Percentiles rank a stretch among this genome's conserved stretches.
Evolutionary conservation across 257 asterid genomes (phyloP).

Genomic region (Penstemon newberryi): DNA sequence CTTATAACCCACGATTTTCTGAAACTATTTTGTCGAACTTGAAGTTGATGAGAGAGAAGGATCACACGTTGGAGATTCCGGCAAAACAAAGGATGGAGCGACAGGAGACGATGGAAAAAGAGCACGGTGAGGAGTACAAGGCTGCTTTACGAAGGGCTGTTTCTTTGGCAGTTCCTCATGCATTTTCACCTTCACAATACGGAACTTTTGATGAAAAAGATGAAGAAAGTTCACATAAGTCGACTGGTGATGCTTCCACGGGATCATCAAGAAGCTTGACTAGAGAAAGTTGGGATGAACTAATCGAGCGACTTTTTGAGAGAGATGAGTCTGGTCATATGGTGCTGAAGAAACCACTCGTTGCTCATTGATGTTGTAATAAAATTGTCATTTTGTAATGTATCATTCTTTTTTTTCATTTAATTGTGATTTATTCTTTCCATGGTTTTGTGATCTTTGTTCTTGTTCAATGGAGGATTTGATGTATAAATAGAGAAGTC

Average conservation of each 20-base stretch:
- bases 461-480: background rate
- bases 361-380: slow-evolving; percentile 25
- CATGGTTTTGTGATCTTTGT: background rate
- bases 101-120: slow-evolving; percentile 61
- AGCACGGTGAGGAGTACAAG: slow-evolving; percentile 59
- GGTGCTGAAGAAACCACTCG: slow-evolving; percentile 46
- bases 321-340: slow-evolving; percentile 64
- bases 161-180: slow-evolving; percentile 66
- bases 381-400: background rate
- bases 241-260: slow-evolving; percentile 40
- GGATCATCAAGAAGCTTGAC: slow-evolving; percentile 49
- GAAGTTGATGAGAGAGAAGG: slow-evolving; percentile 61
- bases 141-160: slow-evolving; percentile 80
- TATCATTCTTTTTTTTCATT: slow-evolving; percentile 26
- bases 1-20: background rate
- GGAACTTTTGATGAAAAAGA: slow-evolving; percentile 63
- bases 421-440: slow-evolving; percentile 24
- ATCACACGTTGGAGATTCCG: slow-evolving; percentile 54
- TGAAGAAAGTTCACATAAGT: slow-evolving; percentile 31
- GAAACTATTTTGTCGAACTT: background rate
- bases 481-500: background rate
- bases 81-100: slow-evolving; percentile 76
- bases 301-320: slow-evolving; percentile 70
- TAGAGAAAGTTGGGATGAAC: slow-evolving; percentile 72
- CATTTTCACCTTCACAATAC: slow-evolving; percentile 63